Conservation (phyloP, 2,329 filamentous ascomycete species). For the Beauveria varroae region DNA sequence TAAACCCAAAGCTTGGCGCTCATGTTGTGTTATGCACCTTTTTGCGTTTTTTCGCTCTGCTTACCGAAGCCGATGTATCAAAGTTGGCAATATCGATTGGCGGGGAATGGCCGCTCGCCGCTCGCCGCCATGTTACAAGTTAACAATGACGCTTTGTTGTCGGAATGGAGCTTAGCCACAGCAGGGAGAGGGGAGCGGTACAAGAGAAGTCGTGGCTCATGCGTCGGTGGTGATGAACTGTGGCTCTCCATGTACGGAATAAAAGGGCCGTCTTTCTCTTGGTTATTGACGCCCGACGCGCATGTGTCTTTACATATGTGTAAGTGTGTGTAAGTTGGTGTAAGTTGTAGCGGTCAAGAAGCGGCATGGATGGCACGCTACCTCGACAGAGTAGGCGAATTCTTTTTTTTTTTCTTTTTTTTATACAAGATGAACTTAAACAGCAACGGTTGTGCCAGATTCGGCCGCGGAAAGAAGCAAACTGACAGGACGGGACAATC, state of each 20-base stretch:
- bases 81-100: background rate
- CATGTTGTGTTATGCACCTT: background rate
- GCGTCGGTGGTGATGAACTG: background rate
- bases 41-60: background rate
- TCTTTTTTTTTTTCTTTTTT: background rate
- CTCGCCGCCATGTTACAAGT: background rate
- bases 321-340: too few species aligned
- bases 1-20: slow-evolving; percentile 3
- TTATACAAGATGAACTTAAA: too few species aligned
- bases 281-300: background rate
- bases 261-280: too few species aligned
- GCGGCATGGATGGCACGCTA: background rate
- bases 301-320: background rate
- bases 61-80: background rate
- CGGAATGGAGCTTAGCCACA: too few species aligned
- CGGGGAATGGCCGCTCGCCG: background rate
- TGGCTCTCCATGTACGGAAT: too few species aligned
- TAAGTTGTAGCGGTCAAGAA: background rate
- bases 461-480: too few species aligned
- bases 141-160: too few species aligned
- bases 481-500: too few species aligned
- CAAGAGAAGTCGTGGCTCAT: too few species aligned
- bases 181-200: too few species aligned
- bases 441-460: too few species aligned
- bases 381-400: background rate